A percentile compares a stretch with the other conserved stretches of the same genome.
phyloP scores from a whole-genome alignment of 129 eudicot species.

The carrot (Daucus carota) region DH1_v3.0 NC_030384.2:50851001-50851500 shows the following conservation, averaged over 20 bases:
- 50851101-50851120: constrained; percentile 18
- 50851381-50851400: constrained; percentile 16
- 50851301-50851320: constrained; percentile 25
- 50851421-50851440: constrained; percentile 10
- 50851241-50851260: neutral
- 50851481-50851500: constrained; percentile 21
- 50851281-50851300: neutral
- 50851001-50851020: constrained; percentile 38
- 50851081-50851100: constrained; percentile 11
- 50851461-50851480: constrained; percentile 20
- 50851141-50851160: constrained; percentile 19
- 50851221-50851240: constrained; percentile 19
- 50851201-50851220: constrained; percentile 14
- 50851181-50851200: constrained; percentile 4
- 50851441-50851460: constrained; percentile 16
- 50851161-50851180: constrained; percentile 17
- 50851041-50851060: constrained; percentile 22
- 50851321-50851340: constrained; percentile 22
- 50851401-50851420: constrained; percentile 27
- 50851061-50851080: constrained; percentile 19
- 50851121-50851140: constrained; percentile 18
- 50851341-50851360: constrained; percentile 14
- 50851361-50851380: constrained; percentile 15
- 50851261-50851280: constrained; percentile 2
- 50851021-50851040: constrained; percentile 29